Conservation (phyloP, 495 filamentous ascomycete species). For the Daldinia childiae region DNA sequence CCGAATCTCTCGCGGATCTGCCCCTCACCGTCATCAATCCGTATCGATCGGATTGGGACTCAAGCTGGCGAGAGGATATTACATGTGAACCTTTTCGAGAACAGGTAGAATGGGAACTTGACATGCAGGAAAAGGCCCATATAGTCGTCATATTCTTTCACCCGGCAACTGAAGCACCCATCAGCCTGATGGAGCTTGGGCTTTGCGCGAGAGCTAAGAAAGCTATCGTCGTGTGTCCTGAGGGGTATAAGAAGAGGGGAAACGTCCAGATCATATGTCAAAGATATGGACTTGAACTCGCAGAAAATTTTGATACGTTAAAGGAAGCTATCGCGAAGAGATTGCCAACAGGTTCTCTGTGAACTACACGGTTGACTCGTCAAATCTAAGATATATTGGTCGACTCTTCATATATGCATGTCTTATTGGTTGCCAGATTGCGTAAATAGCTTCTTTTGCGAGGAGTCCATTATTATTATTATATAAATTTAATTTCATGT, state of each 20-base stretch:
- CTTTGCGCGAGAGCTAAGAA: slow-evolving; percentile 58
- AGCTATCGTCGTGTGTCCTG: slow-evolving; percentile 61
- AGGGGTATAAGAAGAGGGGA: slow-evolving; percentile 64
- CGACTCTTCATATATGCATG: too few relatives aligned
- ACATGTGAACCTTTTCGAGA: slow-evolving; percentile 54
- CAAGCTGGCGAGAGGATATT: slow-evolving; percentile 59
- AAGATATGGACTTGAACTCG: slow-evolving; percentile 51
- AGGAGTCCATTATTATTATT: too few relatives aligned
- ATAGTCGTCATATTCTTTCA: slow-evolving; percentile 67
- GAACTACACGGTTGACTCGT: background rate
- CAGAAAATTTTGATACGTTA: slow-evolving; percentile 49
- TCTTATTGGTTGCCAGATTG: too few relatives aligned
- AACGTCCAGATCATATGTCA: slow-evolving; percentile 65
- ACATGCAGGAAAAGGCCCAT: slow-evolving; percentile 61
- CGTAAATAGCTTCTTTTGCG: too few relatives aligned
- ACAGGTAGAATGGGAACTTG: slow-evolving; percentile 69
- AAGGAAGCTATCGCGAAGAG: slow-evolving; percentile 37
- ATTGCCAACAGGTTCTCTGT: slow-evolving; percentile 17
- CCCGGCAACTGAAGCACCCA: slow-evolving; percentile 53
- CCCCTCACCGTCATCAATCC: slow-evolving; percentile 70
- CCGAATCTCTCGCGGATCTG: slow-evolving; percentile 45
- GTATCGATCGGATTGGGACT: slow-evolving; percentile 63
- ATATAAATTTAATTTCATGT: too few relatives aligned
- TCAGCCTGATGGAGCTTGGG: slow-evolving; percentile 64
- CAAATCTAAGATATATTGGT: too few relatives aligned